Evolutionary conservation across 1,284 basidiomycete genomes (phyloP), one percentile per base, ranked within the genome.

Genomic region (Anthracocystis setariae): DNA sequence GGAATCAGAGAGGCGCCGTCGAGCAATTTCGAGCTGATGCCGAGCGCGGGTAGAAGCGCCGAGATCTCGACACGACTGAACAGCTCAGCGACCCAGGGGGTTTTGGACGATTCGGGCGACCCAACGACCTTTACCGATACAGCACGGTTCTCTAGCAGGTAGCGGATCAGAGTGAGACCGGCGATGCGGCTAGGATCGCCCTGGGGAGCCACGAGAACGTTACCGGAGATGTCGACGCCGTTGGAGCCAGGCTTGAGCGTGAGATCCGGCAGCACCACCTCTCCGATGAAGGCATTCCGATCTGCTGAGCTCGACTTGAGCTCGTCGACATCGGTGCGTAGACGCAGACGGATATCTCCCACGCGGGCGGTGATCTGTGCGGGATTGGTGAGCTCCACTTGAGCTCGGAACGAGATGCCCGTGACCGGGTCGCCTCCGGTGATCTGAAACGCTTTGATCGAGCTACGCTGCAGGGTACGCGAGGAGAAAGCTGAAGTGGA

Each of bases 1-100:
- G 61, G 46, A 9, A 66, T 49, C 8, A 78, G 63, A 24, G 75
- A 70, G 12, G 76, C 76, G 12, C 76, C 76, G 40, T 78, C 73
- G 8, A 78, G 56, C 37, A 78, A 33, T 18, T 49, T 47, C 5
- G 66, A 67, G 17, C 40, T 56, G 45, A 74, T 59, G 24, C 76
- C 76, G 5, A 76, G 53, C 2, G 74, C 62, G 7, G 76, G 76
- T 0, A 78, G 49, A 13, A 51, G 40, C 17, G 66, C 73, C 3
- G 55, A 61, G 44, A 78, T 69, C 2, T 17, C 45, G 32, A 67
- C 59, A 1, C 49, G 53, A 5, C 32, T 40, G 25, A 78, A 67
- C 27, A 73, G 56, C 15, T 44, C 39, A 12, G 76, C 55, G 21
- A 78, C 40, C 76, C 76, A 78, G 8, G 66, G 39, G 8, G 64